These are phyloP conservation scores for Penicillium sp. DNA, from an alignment of 2,329 filamentous ascomycete genomes.

Conservation along the genomic window DNA sequence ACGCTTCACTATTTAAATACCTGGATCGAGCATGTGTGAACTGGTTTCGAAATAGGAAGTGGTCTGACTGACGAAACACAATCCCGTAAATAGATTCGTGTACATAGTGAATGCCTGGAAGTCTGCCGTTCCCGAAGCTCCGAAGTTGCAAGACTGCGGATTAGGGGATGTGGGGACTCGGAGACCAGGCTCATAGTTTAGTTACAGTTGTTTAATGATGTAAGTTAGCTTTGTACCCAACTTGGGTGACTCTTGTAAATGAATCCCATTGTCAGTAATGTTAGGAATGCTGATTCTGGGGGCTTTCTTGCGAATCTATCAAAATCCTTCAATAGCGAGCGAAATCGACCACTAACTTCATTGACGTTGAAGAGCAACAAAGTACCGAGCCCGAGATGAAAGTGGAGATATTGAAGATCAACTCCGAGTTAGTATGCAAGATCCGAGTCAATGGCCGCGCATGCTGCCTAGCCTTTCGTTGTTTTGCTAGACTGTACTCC, in stretches of 20 bases:
- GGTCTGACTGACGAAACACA: not conserved
- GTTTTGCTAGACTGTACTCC: not conserved
- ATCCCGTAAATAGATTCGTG: not conserved
- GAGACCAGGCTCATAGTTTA: not conserved
- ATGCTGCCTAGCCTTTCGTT: not conserved
- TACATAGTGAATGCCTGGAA: not conserved
- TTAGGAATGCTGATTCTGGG: too few relatives aligned
- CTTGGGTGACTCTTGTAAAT: too few relatives aligned
- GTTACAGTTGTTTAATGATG: too few relatives aligned
- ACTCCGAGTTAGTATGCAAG: slow-evolving; percentile 3
- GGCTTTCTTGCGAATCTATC: not conserved
- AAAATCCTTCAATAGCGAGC: not conserved
- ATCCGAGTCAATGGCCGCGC: slow-evolving; percentile 7
- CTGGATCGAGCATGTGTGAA: not conserved
- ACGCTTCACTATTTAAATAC: not conserved
- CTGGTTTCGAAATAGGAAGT: not conserved
- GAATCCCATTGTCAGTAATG: too few relatives aligned
- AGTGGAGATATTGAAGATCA: slow-evolving; percentile 2
- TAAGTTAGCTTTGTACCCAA: not conserved
- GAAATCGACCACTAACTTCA: not conserved
- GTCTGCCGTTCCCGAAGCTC: not conserved
- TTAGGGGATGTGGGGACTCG: slow-evolving; percentile 3
- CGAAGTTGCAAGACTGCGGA: slow-evolving; percentile 1
- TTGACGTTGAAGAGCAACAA: not conserved
- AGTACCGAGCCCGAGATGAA: not conserved